Base-by-base conservation (phyloP, 2,329 filamentous ascomycete genomes). In the Phaeomoniella chlamydospora region DNA sequence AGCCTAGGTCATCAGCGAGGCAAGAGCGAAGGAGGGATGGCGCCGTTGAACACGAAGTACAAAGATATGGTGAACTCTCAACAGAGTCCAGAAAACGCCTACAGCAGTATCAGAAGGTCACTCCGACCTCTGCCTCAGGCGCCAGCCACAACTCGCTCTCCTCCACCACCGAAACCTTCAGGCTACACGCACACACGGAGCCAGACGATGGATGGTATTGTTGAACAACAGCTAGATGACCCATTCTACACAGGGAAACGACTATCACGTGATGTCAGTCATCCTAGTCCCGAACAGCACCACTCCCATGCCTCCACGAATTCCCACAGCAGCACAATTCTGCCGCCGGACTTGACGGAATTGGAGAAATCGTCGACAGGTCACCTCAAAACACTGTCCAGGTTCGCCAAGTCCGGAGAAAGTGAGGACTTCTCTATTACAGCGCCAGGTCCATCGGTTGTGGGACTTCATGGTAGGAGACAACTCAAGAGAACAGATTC, bases 311-410 rank as follows among this genome's bases (percentile, higher is more conserved):
- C 37, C 15, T 30, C 38, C 22, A 43, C 45, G 14, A 44, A 46
- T 36, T 52, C 55, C 35, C 46, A 48, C 26, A 47, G 53, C 16
- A 53, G 67, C 10, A 62, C 69, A 3, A 56, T 86, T 12, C 70
- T 67, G 5, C 67, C 72, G 0, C 78, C 83, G 2, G 86, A 94
- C 43, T 67, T 96, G 9, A 74, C 86, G 53, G 78, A 74, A 19
- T 67, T 98, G 13, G 80, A 88, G 39, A 83, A 83, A 47, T 96
- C 90, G 0, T 82, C 88, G 0, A 96, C 90, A 2, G 79, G 80
- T 39, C 84, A 98, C 55, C 70, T 98, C 15, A 78, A 87, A 31
- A 87, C 85, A 0, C 65, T 96, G 26, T 94, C 88, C 4, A 80
- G 77, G 48, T 72, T 93, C 44, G 83, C 85, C 1, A 74, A 88